Evolutionary conservation across 306 rosid species (phyloP).

Genomic region (Corylus americana): DNA sequence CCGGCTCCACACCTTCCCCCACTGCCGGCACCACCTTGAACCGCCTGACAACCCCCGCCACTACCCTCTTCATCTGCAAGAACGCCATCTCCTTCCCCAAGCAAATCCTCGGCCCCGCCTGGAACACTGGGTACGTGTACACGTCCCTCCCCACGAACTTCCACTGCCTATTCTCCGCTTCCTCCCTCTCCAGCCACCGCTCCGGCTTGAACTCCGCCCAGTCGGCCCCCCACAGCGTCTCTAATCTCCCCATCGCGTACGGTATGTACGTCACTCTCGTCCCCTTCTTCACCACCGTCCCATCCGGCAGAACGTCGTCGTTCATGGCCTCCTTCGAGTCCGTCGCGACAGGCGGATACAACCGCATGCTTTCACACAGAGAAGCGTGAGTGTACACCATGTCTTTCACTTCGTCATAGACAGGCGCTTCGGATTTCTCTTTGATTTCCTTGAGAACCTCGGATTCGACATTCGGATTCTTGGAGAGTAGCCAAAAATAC

Average conservation of each 20-base stretch:
- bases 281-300: conserved; percentile 38
- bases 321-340: conserved; percentile 27
- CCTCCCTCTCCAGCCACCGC: too few species aligned
- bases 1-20: conserved; percentile 37
- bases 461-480: too few species aligned
- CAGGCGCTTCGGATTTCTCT: too few species aligned
- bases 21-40: conserved; percentile 52
- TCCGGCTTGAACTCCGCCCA: conserved; percentile 33
- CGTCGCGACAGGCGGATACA: too few species aligned
- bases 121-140: conserved; percentile 64
- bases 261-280: too few species aligned
- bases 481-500: too few species aligned
- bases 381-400: too few species aligned
- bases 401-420: too few species aligned
- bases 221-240: conserved; percentile 55
- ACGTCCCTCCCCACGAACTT: conserved; percentile 50
- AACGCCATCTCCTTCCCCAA: conserved; percentile 86
- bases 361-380: too few species aligned
- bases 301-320: conserved; percentile 69
- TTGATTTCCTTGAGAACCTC: too few species aligned
- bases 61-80: conserved; percentile 76
- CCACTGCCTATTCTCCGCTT: conserved; percentile 31
- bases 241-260: too few species aligned
- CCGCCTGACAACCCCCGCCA: conserved; percentile 44
- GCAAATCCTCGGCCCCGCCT: conserved; percentile 82